Conservation (phyloP, 441 rosid species). For the Theobroma grandiflorum region DNA sequence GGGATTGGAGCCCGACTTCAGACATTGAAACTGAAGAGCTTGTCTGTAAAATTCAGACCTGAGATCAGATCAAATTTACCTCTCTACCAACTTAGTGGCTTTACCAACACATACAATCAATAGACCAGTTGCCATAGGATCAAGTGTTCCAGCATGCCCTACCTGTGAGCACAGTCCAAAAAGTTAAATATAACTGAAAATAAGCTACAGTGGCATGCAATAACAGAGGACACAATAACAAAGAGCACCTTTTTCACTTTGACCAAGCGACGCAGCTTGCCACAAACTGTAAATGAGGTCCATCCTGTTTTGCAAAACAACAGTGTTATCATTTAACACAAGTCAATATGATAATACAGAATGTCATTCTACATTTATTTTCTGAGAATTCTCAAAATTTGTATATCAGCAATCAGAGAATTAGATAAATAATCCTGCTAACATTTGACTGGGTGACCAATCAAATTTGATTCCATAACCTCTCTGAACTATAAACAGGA, state of each 20-base stretch:
- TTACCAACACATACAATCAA: slow-evolving; percentile 89
- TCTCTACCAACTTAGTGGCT: slow-evolving; percentile 91
- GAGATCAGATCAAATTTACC: slow-evolving; percentile 51
- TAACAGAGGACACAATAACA: slow-evolving; percentile 19
- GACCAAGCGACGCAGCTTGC: slow-evolving; percentile 89
- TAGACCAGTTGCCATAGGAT: slow-evolving; percentile 98
- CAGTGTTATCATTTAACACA: slow-evolving; percentile 25
- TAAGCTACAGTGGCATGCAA: neutral
- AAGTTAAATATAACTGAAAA: slow-evolving; percentile 11
- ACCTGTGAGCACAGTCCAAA: slow-evolving; percentile 56
- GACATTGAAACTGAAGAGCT: slow-evolving; percentile 18
- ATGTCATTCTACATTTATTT: slow-evolving; percentile 15
- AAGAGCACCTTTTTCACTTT: slow-evolving; percentile 84
- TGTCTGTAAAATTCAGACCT: slow-evolving; percentile 22
- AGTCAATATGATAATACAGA: slow-evolving; percentile 14
- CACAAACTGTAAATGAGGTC: slow-evolving; percentile 98
- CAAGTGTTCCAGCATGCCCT: slow-evolving; percentile 98
- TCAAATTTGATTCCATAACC: neutral
- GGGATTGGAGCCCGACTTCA: neutral
- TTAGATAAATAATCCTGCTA: slow-evolving; percentile 5
- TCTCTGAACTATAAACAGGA: slow-evolving; percentile 6
- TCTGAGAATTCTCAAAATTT: neutral
- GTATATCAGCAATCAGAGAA: slow-evolving; percentile 19
- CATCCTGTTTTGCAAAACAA: slow-evolving; percentile 61
- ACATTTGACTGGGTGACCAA: slow-evolving; percentile 7